Base-by-base conservation (phyloP, 2,329 filamentous ascomycete species). In the Sordariomycetes sp. region DNA sequence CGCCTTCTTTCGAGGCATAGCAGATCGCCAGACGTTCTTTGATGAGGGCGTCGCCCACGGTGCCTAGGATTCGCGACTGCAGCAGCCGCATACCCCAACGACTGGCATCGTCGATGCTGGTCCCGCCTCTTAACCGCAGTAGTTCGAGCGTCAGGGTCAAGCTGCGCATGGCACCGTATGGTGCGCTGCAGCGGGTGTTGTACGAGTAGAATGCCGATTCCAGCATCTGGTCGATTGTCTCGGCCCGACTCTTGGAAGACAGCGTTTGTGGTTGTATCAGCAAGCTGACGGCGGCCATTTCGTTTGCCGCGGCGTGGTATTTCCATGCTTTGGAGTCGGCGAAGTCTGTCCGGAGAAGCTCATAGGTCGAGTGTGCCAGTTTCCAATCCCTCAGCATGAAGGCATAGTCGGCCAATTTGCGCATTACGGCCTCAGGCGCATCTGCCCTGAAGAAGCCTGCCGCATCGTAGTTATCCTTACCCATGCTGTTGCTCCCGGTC, bases 311-410 rank as follows among this genome's bases (percentile, higher is more conserved):
- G 0, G 92, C 92, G 53, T 95, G 86, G 50, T 96, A 85, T 47
- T 78, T 86, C 92, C 92, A 98, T 2, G 92, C 93, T 57, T 96
- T 96, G 54, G 95, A 88, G 52, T 92, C 92, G 50, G 78, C 80
- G 55, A 90, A 98, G 54, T 98, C 93, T 7, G 80, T 75, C 34
- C 86, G 77, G 8, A 98, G 63, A 5, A 98, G 72, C 37, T 98
- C 90, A 53, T 95, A 98, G 1, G 86, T 94, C 10, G 82, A 87
- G 46, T 92, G 76, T 8, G 92, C 86, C 23, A 98, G 65, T 57
- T 93, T 95, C 78, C 83, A 98, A 57, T 98, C 93, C 21, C 92
- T 77, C 24, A 98, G 70, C 88, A 98, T 95, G 50, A 98, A 94
- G 9, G 87, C 81, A 58, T 90, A 96, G 54, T 98, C 92, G 28